These are phyloP conservation scores for Aspergillus nanangensis DNA, from an alignment of 495 filamentous ascomycete species.

Conservation along the genomic window DNA sequence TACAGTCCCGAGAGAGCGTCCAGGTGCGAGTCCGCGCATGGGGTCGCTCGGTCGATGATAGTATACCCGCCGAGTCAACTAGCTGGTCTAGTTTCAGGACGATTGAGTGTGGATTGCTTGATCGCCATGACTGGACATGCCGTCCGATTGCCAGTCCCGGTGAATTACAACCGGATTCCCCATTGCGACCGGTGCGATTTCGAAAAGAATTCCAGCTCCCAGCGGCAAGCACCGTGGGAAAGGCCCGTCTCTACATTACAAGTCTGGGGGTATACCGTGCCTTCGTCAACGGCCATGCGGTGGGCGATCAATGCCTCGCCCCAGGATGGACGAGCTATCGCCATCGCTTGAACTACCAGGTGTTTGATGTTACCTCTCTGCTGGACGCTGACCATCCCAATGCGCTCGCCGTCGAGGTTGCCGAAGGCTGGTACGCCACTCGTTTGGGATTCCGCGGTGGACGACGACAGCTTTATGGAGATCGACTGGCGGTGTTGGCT, in stretches of 20 bases:
- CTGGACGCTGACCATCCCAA: constrained; percentile 31
- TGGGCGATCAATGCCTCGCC: constrained; percentile 42
- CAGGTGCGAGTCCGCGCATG: constrained; percentile 34
- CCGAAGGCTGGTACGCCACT: constrained; percentile 52
- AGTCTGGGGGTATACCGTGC: constrained; percentile 47
- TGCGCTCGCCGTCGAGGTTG: constrained; percentile 36
- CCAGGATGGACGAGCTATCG: constrained; percentile 54
- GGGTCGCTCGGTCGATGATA: no score
- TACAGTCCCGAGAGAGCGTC: constrained; percentile 36
- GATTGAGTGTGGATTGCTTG: constrained; percentile 37
- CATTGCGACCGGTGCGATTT: constrained; percentile 24
- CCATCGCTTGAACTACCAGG: constrained; percentile 46
- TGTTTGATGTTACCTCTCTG: constrained; percentile 42
- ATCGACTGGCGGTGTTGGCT: constrained; percentile 38
- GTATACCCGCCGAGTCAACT: no score
- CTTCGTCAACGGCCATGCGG: constrained; percentile 42
- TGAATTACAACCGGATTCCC: constrained; percentile 9
- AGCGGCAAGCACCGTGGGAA: neutral
- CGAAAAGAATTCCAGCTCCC: constrained; percentile 21
- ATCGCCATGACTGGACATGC: constrained; percentile 34
- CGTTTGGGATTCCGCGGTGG: constrained; percentile 42
- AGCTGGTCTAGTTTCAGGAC: constrained; percentile 31
- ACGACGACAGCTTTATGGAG: constrained; percentile 35
- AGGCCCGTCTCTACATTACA: constrained; percentile 47
- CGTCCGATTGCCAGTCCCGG: constrained; percentile 24